Conservation (phyloP, 2,329 filamentous ascomycete genomes). For the Onygena corvina region DNA sequence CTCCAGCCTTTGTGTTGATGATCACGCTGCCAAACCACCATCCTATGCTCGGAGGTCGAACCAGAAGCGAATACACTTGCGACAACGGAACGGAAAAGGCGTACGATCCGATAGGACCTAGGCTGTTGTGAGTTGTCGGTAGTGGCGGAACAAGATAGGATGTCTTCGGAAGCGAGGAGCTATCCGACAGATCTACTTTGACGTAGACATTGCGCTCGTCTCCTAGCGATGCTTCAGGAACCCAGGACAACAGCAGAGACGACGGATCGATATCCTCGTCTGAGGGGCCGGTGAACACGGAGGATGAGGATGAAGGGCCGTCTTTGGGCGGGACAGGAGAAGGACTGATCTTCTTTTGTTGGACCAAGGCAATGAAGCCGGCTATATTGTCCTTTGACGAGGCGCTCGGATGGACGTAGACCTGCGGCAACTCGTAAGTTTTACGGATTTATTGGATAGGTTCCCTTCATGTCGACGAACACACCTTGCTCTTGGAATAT, state of each 20-base stretch:
- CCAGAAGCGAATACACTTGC: slow-evolving; percentile 78
- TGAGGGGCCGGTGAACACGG: not conserved
- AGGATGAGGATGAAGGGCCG: slow-evolving; percentile 34
- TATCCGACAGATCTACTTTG: slow-evolving; percentile 86
- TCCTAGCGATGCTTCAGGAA: slow-evolving; percentile 78
- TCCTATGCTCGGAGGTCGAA: slow-evolving; percentile 81
- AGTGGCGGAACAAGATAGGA: slow-evolving; percentile 85
- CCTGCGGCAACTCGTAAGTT: slow-evolving; percentile 39
- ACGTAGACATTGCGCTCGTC: slow-evolving; percentile 81
- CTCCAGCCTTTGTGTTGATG: slow-evolving; percentile 79
- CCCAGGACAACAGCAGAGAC: slow-evolving; percentile 79
- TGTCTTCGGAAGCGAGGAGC: slow-evolving; percentile 67
- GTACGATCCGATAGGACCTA: slow-evolving; percentile 61
- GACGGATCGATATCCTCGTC: slow-evolving; percentile 41
- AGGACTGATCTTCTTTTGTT: slow-evolving; percentile 59
- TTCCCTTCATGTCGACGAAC: too few relatives aligned
- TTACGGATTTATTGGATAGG: not conserved
- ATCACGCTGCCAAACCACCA: slow-evolving; percentile 98
- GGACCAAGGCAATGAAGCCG: slow-evolving; percentile 82
- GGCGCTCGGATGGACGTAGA: slow-evolving; percentile 90
- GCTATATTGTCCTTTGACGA: slow-evolving; percentile 92
- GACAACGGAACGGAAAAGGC: slow-evolving; percentile 84
- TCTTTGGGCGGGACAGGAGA: slow-evolving; percentile 23
- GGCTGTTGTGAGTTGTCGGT: slow-evolving; percentile 68
- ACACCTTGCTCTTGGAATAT: slow-evolving; percentile 91